These are phyloP conservation scores for Medicago lupulina DNA, from an alignment of 306 rosid genomes.

Conservation along the genomic window DNA sequence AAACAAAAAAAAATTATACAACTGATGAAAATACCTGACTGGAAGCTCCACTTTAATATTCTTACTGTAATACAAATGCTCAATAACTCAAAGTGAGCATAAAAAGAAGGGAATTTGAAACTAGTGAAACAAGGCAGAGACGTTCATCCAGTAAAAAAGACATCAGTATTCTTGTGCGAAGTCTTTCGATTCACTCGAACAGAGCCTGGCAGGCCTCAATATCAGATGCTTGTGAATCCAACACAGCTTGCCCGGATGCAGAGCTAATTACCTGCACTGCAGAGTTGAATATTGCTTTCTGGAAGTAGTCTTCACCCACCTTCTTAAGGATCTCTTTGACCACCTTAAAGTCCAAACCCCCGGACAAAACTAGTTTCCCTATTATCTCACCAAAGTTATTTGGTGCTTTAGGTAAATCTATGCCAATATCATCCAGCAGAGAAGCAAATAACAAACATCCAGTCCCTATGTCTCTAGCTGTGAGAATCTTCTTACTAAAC, in stretches of 20 bases:
- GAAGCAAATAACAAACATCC: conserved; percentile 83
- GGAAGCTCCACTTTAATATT: conserved; percentile 69
- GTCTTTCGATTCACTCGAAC: conserved; percentile 45
- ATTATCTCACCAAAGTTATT: conserved; percentile 79
- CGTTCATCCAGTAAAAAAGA: conserved; percentile 50
- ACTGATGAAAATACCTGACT: conserved; percentile 66
- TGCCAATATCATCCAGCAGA: conserved; percentile 68
- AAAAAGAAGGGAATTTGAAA: conserved; percentile 44
- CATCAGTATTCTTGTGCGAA: conserved; percentile 43
- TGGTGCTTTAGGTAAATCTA: conserved; percentile 90
- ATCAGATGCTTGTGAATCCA: conserved; percentile 85
- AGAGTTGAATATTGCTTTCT: conserved; percentile 60
- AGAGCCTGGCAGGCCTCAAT: conserved; percentile 75
- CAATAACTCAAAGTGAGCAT: conserved; percentile 43
- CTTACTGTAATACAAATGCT: conserved; percentile 66
- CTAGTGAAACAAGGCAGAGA: conserved; percentile 48
- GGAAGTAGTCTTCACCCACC: conserved; percentile 68
- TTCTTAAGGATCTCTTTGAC: conserved; percentile 67
- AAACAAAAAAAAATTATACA: conserved; percentile 68
- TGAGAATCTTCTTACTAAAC: conserved; percentile 55
- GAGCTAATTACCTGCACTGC: conserved; percentile 51
- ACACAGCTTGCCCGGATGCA: conserved; percentile 65
- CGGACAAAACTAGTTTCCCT: conserved; percentile 64
- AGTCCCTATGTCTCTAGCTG: conserved; percentile 64
- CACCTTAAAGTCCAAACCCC: conserved; percentile 78